phyloP scores from a whole-genome alignment of 2,329 filamentous ascomycete species.

The Fusarium brachygibbosum region DNA sequence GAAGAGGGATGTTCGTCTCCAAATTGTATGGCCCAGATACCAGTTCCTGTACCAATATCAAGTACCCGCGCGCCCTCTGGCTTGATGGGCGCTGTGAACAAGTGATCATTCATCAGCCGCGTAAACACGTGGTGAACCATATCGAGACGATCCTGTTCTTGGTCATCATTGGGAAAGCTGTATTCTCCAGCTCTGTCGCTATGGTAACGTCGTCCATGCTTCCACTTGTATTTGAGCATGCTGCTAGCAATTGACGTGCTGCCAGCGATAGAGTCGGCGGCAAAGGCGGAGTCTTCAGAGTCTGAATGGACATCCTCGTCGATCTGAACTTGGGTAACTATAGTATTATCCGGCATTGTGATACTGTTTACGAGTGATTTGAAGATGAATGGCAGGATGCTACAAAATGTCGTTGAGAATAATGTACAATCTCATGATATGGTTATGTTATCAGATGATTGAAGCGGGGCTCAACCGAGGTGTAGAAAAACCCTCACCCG shows the following conservation, averaged over 20 bases:
- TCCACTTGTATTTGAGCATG: constrained; percentile 40
- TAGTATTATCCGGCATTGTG: not conserved
- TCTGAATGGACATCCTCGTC: constrained; percentile 12
- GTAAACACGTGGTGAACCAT: constrained; percentile 55
- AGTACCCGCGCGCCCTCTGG: constrained; percentile 57
- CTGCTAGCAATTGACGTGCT: constrained; percentile 26
- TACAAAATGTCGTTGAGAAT: too few relatives aligned
- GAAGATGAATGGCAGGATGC: fast-evolving
- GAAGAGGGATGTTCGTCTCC: constrained; percentile 55
- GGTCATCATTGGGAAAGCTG: constrained; percentile 56
- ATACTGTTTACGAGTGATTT: fast-evolving
- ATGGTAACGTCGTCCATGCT: constrained; percentile 60
- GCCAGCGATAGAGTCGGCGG: not conserved
- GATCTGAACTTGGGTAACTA: constrained; percentile 25
- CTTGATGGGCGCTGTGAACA: constrained; percentile 56
- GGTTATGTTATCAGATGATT: not conserved
- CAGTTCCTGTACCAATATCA: constrained; percentile 62
- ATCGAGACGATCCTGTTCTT: constrained; percentile 57
- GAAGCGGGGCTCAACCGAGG: not conserved
- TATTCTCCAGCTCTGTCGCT: constrained; percentile 55
- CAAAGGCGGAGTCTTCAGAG: constrained; percentile 3
- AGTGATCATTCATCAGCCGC: constrained; percentile 52
- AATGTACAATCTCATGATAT: not conserved
- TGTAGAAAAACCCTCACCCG: constrained; percentile 2
- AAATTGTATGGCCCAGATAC: constrained; percentile 63